Evolutionary conservation across 306 rosid species (phyloP).

Genomic region (Luffa aegyptiaca): DNA sequence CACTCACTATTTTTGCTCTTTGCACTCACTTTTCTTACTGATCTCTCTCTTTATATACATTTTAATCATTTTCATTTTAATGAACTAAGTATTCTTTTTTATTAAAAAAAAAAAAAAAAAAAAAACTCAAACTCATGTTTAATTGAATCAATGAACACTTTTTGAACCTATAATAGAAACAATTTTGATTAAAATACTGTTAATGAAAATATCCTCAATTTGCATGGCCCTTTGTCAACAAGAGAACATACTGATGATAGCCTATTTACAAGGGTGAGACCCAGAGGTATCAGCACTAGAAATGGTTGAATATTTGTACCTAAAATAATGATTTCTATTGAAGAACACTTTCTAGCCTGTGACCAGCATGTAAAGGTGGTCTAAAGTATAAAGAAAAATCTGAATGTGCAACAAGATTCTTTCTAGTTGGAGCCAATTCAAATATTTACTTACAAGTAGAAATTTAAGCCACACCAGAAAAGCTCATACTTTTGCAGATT

Average conservation of each 20-base stretch:
- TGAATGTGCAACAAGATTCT: neutral
- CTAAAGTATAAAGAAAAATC: neutral
- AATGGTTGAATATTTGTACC: neutral
- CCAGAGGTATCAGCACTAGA: neutral
- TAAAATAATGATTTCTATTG: neutral
- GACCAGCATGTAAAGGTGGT: neutral
- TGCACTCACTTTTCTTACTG: too few relatives aligned
- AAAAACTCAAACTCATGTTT: too few relatives aligned
- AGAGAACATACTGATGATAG: neutral
- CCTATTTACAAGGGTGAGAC: neutral
- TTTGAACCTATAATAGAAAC: too few relatives aligned
- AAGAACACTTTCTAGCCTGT: neutral
- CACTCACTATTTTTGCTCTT: too few relatives aligned
- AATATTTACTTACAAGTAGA: neutral
- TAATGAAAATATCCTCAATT: too few relatives aligned
- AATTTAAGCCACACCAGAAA: neutral
- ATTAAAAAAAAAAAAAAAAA: too few relatives aligned
- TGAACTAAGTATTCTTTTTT: too few relatives aligned
- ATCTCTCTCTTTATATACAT: too few relatives aligned
- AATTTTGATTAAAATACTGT: too few relatives aligned
- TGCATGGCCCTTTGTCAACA: too few relatives aligned
- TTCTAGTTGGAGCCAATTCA: neutral
- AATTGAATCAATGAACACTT: too few relatives aligned
- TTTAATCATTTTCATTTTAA: too few relatives aligned
- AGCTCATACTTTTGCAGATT: neutral